These are phyloP conservation scores for Rhizopogon vulgaris DNA, from an alignment of 768 basidiomycete species.

Conservation along the genomic window DNA sequence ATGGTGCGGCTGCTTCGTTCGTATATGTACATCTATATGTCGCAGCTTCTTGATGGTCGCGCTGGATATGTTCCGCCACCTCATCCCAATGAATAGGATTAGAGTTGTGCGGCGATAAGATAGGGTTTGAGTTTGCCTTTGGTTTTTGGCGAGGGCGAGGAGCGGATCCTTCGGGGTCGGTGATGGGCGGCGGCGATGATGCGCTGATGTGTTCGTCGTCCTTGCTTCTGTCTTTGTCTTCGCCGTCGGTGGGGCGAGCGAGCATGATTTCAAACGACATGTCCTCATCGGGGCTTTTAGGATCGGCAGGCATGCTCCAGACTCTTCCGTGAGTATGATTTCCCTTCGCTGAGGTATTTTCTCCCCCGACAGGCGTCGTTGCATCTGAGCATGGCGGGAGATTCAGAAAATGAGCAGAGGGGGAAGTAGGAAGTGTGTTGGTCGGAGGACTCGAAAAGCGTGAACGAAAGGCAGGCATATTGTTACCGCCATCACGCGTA, in stretches of 20 bases:
- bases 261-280: constrained; percentile 15
- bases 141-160: too few species aligned
- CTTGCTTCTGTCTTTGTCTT: neutral
- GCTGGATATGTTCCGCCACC: neutral
- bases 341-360: neutral
- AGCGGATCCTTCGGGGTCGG: neutral
- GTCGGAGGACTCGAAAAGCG: constrained; percentile 2
- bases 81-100: neutral
- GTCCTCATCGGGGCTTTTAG: neutral
- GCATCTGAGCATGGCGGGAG: neutral
- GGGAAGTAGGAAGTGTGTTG: neutral
- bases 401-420: neutral
- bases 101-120: neutral
- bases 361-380: neutral
- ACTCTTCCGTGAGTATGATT: neutral
- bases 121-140: neutral
- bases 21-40: neutral
- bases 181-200: constrained; percentile 1
- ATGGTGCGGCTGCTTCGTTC: neutral
- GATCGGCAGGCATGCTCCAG: neutral
- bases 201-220: constrained; percentile 5
- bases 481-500: neutral
- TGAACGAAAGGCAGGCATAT: neutral
- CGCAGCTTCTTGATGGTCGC: neutral
- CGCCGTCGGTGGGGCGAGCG: constrained; percentile 21